Evolutionary conservation across 2,329 filamentous ascomycete species (phyloP), one percentile per base, ranked within the genome.

Genomic region (Sporothrix mexicana): DNA sequence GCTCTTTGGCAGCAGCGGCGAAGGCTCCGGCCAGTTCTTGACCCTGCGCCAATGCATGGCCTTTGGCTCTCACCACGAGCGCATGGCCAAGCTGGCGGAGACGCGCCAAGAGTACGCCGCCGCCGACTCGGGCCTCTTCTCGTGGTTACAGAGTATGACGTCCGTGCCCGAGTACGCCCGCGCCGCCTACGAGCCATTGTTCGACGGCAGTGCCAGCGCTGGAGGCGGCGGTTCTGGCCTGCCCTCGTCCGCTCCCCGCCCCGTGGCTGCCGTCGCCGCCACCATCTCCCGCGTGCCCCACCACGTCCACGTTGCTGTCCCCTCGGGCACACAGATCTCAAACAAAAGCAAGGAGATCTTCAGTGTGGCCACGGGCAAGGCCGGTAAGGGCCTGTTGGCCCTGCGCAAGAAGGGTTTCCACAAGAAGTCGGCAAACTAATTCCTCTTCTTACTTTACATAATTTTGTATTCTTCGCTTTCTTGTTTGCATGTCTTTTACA

Each of bases 331-430:
- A 76, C 89, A 92, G 78, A 88, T 95, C 80, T 92, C 93, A 77
- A 88, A 91, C 53, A 95, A 95, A 84, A 91, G 95, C 80, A 98
- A 97, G 83, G 94, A 97, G 78, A 84, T 98, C 41, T 87, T 98
- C 79, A 69, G 70, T 7, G 93, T 96, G 76, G 91, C 92, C 25
- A 95, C 95, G 71, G 94, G 93, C 70, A 94, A 93, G 80, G 93
- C 94, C 73, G 94, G 95, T 67, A 97, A 97, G 84, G 95, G 95
- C 70, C 82, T 98, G 76, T 91, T 98, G 81, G 94, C 92, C 76
- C 97, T 97, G 84, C 93, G 95, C 77, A 95, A 93, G 83, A 95
- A 88, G 83, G 95, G 93, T 82, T 90, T 97, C 80, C 73, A 74
- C 71, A 74, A 74, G 66, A 76, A 76, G 74, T 61, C 72, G 17